A percentile compares a stretch with the other conserved stretches of the same genome.
Evolutionary conservation across 345 rosid species (phyloP).

Genomic region (Orychophragmus violaceus): DNA sequence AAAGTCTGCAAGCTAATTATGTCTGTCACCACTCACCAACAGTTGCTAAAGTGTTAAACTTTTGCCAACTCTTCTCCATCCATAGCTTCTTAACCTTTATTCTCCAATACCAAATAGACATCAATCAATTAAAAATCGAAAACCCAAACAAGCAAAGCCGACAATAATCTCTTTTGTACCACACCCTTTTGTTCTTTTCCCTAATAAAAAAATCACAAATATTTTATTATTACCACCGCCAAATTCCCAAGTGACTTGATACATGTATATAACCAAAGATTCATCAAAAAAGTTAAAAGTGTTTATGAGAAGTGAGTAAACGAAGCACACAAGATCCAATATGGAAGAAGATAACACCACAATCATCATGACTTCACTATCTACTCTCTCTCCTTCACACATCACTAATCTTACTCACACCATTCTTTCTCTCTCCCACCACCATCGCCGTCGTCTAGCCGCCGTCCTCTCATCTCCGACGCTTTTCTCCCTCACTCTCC

Average conservation of each 20-base stretch:
- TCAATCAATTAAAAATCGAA: neutral
- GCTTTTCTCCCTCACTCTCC: slow-evolving; percentile 71
- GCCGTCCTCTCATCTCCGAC: slow-evolving; percentile 66
- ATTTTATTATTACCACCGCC: slow-evolving; percentile 6
- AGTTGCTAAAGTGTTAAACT: slow-evolving; percentile 22
- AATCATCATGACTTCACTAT: slow-evolving; percentile 56
- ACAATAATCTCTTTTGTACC: slow-evolving; percentile 33
- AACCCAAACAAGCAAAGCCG: slow-evolving; percentile 30
- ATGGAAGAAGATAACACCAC: slow-evolving; percentile 43
- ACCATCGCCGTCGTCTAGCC: slow-evolving; percentile 59
- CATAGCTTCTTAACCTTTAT: slow-evolving; percentile 20
- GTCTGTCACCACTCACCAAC: slow-evolving; percentile 27
- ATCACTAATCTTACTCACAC: slow-evolving; percentile 50
- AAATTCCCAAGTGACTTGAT: slow-evolving; percentile 9
- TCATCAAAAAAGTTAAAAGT: slow-evolving; percentile 18
- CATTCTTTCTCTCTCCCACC: slow-evolving; percentile 43
- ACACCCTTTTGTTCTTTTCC: slow-evolving; percentile 11
- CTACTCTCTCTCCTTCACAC: slow-evolving; percentile 42
- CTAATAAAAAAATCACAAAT: neutral
- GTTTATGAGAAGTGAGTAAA: slow-evolving; percentile 8
- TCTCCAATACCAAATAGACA: slow-evolving; percentile 1
- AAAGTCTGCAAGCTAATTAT: slow-evolving; percentile 27
- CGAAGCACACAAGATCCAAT: slow-evolving; percentile 41
- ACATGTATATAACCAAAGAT: slow-evolving; percentile 26
- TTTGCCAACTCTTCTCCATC: slow-evolving; percentile 28